A percentile compares a stretch with the other conserved stretches of the same genome.
These are phyloP conservation scores for Neurospora hispaniola DNA, from an alignment of 495 filamentous ascomycete species.

Conservation along the genomic window DNA sequence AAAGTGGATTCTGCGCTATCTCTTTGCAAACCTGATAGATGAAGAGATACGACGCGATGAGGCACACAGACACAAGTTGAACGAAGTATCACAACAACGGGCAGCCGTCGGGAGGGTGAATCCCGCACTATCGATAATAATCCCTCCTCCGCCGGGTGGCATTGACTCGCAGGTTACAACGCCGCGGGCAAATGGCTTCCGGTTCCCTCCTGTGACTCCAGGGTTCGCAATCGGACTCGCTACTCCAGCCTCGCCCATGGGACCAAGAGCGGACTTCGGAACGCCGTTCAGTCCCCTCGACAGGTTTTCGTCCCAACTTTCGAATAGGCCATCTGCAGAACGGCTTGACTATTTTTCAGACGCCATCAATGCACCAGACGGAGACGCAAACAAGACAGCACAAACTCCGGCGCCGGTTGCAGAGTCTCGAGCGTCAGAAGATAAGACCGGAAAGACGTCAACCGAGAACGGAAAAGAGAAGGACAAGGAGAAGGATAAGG, in stretches of 20 bases:
- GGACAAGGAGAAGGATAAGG: slow-evolving; percentile 48
- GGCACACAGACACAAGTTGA: slow-evolving; percentile 53
- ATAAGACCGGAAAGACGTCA: slow-evolving; percentile 19
- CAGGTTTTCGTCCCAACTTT: slow-evolving; percentile 20
- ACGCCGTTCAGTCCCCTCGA: slow-evolving; percentile 30
- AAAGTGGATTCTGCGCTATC: slow-evolving; percentile 90
- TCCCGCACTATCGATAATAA: slow-evolving; percentile 54
- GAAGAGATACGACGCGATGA: slow-evolving; percentile 80
- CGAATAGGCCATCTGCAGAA: slow-evolving; percentile 29
- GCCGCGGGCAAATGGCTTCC: slow-evolving; percentile 51
- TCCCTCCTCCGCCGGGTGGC: slow-evolving; percentile 47
- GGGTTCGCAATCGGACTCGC: slow-evolving; percentile 69
- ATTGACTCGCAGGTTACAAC: slow-evolving; percentile 40
- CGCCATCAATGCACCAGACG: slow-evolving; percentile 31
- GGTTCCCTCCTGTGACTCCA: slow-evolving; percentile 51
- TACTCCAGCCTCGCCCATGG: slow-evolving; percentile 45
- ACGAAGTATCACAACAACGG: slow-evolving; percentile 48
- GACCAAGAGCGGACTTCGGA: slow-evolving; percentile 29
- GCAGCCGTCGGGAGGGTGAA: slow-evolving; percentile 42
- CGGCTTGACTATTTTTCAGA: slow-evolving; percentile 37
- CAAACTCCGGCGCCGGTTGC: slow-evolving; percentile 20
- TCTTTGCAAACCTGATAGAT: slow-evolving; percentile 81
- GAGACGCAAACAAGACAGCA: slow-evolving; percentile 15
- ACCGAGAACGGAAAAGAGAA: slow-evolving; percentile 31
- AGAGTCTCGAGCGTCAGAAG: slow-evolving; percentile 17